Base-by-base conservation (phyloP, 1,139 yeast genomes). In the Meyerozyma guilliermondii region DNA sequence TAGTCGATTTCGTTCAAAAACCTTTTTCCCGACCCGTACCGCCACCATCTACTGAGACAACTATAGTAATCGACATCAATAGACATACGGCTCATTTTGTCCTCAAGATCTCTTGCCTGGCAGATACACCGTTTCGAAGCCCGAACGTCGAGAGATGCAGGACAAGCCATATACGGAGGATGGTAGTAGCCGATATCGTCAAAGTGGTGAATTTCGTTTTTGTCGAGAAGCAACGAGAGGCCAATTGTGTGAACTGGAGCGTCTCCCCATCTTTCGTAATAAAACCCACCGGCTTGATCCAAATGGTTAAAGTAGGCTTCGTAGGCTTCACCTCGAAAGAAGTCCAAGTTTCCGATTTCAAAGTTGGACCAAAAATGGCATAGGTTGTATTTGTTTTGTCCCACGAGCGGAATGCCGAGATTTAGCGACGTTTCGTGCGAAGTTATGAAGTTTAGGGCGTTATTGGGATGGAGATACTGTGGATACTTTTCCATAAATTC, bases 331-430 rank as follows among this genome's bases (percentile, higher is more conserved):
- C 89, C 75, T 47, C 96, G 69, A 66, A 84, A 89, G 60, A 89
- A 87, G 53, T 87, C 77, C 50, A 91, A 70, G 58, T 81, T 81
- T 0, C 83, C 97, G 48, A 89, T 83, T 61, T 91, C 98, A 59
- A 91, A 89, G 60, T 91, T 91, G 22, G 95, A 83, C 98, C 98
- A 91, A 59, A 89, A 91, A 62, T 91, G 98, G 57, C 98, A 92
- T 47, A 87, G 59, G 57, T 92, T 92, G 63, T 88, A 91, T n/a
- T 74, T 70, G 2, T 75, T 63, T n/a, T 71, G 61, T 2, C 79
- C 61, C 6, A 46, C 43, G 9, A 43, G 30, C 4, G 51, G 46
- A 7, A 39, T 43, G 43, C 58, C 53, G 39, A 52, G 55, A 40
- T 66, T 66, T 2, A 70, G 54, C 9, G 76, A 65, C 1, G 71